phyloP scores from a whole-genome alignment of 2,329 filamentous ascomycete genomes.

The Chrysosphaeria jannelii region DNA sequence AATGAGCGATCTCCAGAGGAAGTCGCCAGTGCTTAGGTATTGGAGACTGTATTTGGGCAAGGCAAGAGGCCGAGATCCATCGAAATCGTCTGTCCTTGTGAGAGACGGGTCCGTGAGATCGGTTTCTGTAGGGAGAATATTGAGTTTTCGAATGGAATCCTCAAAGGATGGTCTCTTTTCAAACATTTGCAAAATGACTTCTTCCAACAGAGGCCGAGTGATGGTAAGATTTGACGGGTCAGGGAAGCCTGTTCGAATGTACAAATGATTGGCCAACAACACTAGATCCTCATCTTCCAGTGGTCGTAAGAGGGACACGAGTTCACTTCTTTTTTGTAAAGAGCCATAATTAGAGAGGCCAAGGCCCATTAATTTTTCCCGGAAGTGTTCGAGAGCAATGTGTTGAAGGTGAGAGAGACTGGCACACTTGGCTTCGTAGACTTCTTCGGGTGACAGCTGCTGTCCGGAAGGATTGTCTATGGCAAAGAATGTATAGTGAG shows the following conservation, averaged over 20 bases:
- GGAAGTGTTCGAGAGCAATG: conserved; percentile 51
- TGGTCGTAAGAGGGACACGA: conserved; percentile 41
- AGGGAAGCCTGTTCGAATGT: conserved; percentile 62
- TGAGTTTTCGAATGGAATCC: conserved; percentile 39
- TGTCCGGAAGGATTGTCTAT: conserved; percentile 74
- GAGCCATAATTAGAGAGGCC: conserved; percentile 79
- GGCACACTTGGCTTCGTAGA: conserved; percentile 54
- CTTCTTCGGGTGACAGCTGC: conserved; percentile 39
- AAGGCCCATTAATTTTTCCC: conserved; percentile 68
- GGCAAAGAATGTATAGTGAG: conserved; percentile 65
- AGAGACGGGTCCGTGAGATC: conserved; percentile 53
- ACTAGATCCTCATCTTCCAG: conserved; percentile 47
- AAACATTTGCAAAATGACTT: conserved; percentile 44
- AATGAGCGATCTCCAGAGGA: conserved; percentile 81
- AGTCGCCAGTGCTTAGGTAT: conserved; percentile 82
- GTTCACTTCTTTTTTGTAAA: conserved; percentile 50
- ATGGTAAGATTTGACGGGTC: conserved; percentile 30
- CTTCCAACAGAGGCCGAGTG: conserved; percentile 33
- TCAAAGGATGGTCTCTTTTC: conserved; percentile 61
- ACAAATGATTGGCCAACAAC: conserved; percentile 36
- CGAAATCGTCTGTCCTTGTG: conserved; percentile 56
- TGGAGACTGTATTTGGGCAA: conserved; percentile 88
- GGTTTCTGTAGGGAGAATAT: conserved; percentile 57
- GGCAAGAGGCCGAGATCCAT: conserved; percentile 62
- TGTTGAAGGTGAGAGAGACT: conserved; percentile 53